These are phyloP conservation scores for Plectranthus barbatus DNA, from an alignment of 257 asterid species.

Conservation along the genomic window DNA sequence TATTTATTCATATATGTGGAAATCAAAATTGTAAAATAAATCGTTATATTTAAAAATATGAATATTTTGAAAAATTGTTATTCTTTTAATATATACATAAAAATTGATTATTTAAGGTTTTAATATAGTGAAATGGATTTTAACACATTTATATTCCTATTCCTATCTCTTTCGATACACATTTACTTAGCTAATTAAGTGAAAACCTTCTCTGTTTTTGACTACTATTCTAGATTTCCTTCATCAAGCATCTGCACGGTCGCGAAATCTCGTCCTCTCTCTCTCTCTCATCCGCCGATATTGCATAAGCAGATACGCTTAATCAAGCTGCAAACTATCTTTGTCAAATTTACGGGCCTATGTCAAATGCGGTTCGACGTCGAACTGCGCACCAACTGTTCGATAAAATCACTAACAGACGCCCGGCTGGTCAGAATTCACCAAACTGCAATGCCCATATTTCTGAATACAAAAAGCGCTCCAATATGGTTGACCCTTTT, in stretches of 20 bases:
- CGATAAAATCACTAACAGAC: constrained; percentile 41
- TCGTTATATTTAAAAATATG: no score
- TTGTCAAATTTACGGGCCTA: background rate
- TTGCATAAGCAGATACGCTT: background rate
- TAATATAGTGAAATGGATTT: no score
- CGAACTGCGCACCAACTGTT: constrained; percentile 48
- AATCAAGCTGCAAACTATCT: background rate
- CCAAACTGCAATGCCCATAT: constrained; percentile 14
- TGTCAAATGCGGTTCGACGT: constrained; percentile 23
- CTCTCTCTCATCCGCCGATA: background rate
- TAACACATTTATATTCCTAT: no score
- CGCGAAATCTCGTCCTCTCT: background rate
- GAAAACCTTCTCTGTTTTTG: no score
- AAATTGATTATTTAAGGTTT: no score
- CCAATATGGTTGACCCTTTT: constrained; percentile 22
- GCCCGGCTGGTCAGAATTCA: constrained; percentile 12
- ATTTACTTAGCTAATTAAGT: no score
- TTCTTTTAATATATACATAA: no score
- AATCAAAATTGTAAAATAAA: no score
- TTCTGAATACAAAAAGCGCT: constrained; percentile 8
- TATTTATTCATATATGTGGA: no score
- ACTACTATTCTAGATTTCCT: background rate
- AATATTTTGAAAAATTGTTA: no score
- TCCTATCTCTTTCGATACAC: no score
- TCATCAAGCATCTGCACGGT: background rate